Percentiles rank a stretch among this genome's conserved stretches.
phyloP scores from a whole-genome alignment of 495 filamentous ascomycete genomes.

The Hypoxylon trugodes region DNA sequence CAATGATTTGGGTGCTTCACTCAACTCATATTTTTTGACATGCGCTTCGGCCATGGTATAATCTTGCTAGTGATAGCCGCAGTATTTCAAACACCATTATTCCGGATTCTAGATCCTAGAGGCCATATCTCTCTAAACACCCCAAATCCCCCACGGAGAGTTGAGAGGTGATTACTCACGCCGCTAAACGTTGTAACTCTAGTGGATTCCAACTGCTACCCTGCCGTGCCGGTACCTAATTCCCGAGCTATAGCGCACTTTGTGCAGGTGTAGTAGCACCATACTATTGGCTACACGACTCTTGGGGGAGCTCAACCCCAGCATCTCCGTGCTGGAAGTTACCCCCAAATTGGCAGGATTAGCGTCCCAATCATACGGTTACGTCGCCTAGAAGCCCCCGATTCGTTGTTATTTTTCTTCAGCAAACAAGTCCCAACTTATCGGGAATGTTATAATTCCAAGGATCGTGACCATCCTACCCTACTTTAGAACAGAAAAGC shows the following conservation, averaged over 20 bases:
- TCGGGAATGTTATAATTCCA: no score
- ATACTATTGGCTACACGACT: constrained; percentile 6
- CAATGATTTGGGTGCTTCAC: neutral
- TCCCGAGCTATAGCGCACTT: constrained; percentile 5
- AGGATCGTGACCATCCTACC: no score
- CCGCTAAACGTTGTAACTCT: no score
- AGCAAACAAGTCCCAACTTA: no score
- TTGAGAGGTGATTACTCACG: no score
- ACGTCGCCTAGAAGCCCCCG: neutral
- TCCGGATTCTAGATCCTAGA: no score
- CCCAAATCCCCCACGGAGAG: no score
- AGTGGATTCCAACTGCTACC: constrained; percentile 6
- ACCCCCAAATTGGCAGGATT: neutral
- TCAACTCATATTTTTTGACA: constrained; percentile 5
- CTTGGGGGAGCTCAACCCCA: neutral
- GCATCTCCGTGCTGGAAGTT: constrained; percentile 1
- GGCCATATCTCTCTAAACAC: no score
- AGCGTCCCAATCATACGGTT: constrained; percentile 6
- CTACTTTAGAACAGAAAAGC: no score
- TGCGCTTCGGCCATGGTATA: constrained; percentile 17
- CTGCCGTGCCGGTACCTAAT: constrained; percentile 8
- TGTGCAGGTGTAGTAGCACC: neutral
- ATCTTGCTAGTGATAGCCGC: neutral
- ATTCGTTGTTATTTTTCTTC: neutral
- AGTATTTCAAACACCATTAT: no score